Evolutionary conservation across 2,329 filamentous ascomycete species (phyloP).

Genomic region (Sporothrix mexicana): DNA sequence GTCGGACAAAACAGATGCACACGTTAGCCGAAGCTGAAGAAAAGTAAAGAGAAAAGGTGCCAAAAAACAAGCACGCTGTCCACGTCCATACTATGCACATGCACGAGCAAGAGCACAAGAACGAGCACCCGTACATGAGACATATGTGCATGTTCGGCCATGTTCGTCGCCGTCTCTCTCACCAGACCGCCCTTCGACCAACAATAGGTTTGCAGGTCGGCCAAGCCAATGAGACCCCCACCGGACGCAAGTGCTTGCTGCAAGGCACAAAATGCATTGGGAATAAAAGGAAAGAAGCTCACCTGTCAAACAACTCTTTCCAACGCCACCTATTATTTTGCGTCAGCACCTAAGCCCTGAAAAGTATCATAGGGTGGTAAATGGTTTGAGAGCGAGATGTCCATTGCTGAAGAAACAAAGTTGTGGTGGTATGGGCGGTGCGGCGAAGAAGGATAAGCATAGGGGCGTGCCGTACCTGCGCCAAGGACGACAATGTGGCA

Average conservation of each 20-base stretch:
- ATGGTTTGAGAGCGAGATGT: background rate
- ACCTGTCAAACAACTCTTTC: slow-evolving; percentile 93
- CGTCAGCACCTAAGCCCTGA: slow-evolving; percentile 16
- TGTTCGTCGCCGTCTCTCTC: slow-evolving; percentile 7
- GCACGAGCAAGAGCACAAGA: background rate
- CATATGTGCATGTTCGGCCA: background rate
- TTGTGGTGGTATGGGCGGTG: background rate
- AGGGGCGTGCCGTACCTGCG: slow-evolving; percentile 63
- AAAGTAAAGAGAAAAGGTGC: background rate
- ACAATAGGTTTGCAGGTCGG: background rate
- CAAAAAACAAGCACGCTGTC: background rate
- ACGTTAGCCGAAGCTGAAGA: slow-evolving; percentile 34
- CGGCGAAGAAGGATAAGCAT: slow-evolving; percentile 5
- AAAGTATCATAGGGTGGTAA: no score
- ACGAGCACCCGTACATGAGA: background rate
- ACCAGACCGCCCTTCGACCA: background rate
- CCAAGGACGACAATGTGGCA: slow-evolving; percentile 84
- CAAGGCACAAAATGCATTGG: slow-evolving; percentile 24
- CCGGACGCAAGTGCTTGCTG: slow-evolving; percentile 36
- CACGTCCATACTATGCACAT: background rate
- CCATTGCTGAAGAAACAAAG: slow-evolving; percentile 27
- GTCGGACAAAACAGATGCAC: slow-evolving; percentile 32
- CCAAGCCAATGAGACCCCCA: background rate
- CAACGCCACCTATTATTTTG: slow-evolving; percentile 73
- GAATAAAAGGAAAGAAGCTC: slow-evolving; percentile 42